Evolutionary conservation across 768 basidiomycete genomes (phyloP).

Genomic region (Hericium rajendrae): DNA sequence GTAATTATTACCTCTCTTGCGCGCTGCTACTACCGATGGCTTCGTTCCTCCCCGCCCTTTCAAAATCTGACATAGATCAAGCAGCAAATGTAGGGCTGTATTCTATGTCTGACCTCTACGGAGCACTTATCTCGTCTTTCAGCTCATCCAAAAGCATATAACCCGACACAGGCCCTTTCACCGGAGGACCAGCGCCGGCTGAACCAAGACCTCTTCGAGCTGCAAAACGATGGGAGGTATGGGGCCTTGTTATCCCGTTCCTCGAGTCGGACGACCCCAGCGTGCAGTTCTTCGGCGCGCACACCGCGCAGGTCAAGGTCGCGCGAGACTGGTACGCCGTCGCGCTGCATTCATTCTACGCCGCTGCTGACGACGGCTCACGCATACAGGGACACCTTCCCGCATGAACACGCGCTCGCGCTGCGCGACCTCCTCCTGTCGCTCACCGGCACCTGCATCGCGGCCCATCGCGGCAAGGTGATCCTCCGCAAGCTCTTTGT

Average conservation of each 20-base stretch:
- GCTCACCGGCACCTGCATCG: conserved; percentile 57
- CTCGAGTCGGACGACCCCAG: conserved; percentile 64
- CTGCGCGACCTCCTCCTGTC: conserved; percentile 63
- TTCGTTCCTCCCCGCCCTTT: conserved; percentile 42
- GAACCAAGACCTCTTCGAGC: conserved; percentile 66
- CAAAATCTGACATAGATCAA: conserved; percentile 43
- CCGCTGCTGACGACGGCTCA: background rate
- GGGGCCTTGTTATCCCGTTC: conserved; percentile 77
- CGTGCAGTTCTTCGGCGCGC: conserved; percentile 92
- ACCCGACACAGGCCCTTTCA: conserved; percentile 36
- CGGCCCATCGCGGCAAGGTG: conserved; percentile 49
- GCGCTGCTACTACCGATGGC: conserved; percentile 3
- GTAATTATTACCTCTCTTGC: too few relatives aligned
- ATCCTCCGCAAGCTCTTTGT: conserved; percentile 85
- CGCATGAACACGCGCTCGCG: conserved; percentile 43
- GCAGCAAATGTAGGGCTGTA: conserved; percentile 46
- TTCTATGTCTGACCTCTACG: conserved; percentile 6
- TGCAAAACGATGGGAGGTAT: conserved; percentile 73
- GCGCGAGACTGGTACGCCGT: conserved; percentile 76
- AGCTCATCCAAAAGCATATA: conserved; percentile 65
- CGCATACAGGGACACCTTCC: conserved; percentile 59
- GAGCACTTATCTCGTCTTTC: background rate
- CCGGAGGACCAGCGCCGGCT: conserved; percentile 52
- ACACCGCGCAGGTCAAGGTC: conserved; percentile 91
- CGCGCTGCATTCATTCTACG: background rate